Base-by-base conservation (phyloP, 208 protist species). In the Leishmania gerbilli region DNA sequence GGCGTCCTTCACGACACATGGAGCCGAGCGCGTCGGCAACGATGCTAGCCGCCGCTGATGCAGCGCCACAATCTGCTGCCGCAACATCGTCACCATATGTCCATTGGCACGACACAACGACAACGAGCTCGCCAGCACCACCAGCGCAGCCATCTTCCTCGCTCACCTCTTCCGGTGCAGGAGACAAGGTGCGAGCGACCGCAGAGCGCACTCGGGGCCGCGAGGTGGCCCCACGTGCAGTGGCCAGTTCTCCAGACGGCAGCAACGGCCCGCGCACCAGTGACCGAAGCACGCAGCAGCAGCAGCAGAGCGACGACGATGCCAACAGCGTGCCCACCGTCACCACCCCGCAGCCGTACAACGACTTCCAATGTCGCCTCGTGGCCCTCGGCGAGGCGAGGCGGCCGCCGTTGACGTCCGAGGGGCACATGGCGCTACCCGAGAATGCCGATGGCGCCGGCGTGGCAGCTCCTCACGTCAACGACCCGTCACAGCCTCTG, bases 91-190 rank as follows among this genome's bases (percentile, higher is more conserved):
- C 71, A 19, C 47, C 71, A 27, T 47, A 34, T 24, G 71, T 15
- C n/a, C 71, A 40, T 40, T n/a, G 45, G n/a, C 71, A 75, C 71
- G 27, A 75, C 71, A 58, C 47, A n/a, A 75, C n/a, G n/a, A 58
- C 71, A 34, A 37, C 47, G 71, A 31, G 47, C 42, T 51, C 71
- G 21, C 34, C 71, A 1, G 13, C 49, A 75, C 42, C 49, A 40
- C 47, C 71, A 31, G 13, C 71, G n/a, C 27, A 40, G 47, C 47
- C 21, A 56, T 75, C 45, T 34, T 56, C 34, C 15, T 47, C 19
- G 51, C 34, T 19, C n/a, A 15, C 17, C 49, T 37, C 72, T 53
- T 17, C 6, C 13, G 27, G 45, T 74, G 40, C 19, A 55, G 69
- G 69, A 53, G 69, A 31, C 34, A 6, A 34, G 45, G 27, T 11